Base-by-base conservation (phyloP, 148 eudicot genomes). In the Heliamphora exappendiculata region DNA sequence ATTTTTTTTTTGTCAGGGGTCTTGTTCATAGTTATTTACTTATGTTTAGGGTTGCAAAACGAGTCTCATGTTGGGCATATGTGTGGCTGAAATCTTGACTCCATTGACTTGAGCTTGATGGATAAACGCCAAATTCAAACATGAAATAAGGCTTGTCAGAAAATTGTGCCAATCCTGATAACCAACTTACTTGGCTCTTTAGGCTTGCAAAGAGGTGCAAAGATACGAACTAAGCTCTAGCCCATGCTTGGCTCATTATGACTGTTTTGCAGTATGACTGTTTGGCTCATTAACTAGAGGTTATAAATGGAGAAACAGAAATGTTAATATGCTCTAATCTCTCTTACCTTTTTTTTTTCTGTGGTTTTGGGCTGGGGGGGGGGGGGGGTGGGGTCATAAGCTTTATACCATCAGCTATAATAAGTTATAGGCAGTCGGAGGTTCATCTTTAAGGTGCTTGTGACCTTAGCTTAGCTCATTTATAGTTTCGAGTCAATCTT, bases 151-250 rank as follows among this genome's bases (percentile, higher is more conserved):
- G 55, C 55, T 12, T 17, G 14, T 51, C 55, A 51, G 14, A 51
- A 51, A 51, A 51, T 51, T 17, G 45, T 37, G 47, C 47, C 29
- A n/a, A n/a, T 45, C 70, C 47, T 19, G 13, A 66, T 19, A 19
- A 66, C 33, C 26, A 63, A 65, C 16, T 13, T 51, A 13, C 55
- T 51, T 13, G 22, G 37, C 28, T 66, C 45, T 16, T 9, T 31
- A 66, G 28, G 47, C 39, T 20, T 66, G 49, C 70, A 66, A 39
- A 47, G 47, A 36, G 49, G 70, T n/a, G 70, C 70, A 39, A 67
- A 36, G 9, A 67, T 67, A 20, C 17, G 8, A 67, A 29, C 17
- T 3, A 67, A 67, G 70, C 68, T 34, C n/a, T 3, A 64, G 44
- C 19, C 12, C 36, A 64, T 34, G 68, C 42, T 64, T 64, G 68